Conservation (phyloP, 176 grass and related monocot genomes). For the Neostapfia colusana region DNA sequence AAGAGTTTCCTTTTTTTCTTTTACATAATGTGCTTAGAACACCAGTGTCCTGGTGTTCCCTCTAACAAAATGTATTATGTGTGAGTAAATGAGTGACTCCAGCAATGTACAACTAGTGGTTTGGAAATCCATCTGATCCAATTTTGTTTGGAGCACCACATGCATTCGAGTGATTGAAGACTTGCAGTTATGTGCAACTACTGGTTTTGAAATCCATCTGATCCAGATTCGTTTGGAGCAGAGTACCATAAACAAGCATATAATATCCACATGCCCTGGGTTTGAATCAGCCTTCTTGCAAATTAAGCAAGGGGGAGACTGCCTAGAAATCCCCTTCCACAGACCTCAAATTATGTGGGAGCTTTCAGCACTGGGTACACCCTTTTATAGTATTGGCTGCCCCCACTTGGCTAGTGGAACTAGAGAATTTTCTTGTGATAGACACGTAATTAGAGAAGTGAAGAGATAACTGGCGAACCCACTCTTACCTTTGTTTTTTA, state of each 20-base stretch:
- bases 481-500: slow-evolving; percentile 52
- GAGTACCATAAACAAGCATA: neutral
- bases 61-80: neutral
- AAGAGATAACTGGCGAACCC: neutral
- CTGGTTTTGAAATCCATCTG: slow-evolving; percentile 6
- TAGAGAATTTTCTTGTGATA: neutral
- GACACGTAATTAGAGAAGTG: slow-evolving; percentile 7
- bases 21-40: neutral
- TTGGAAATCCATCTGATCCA: slow-evolving; percentile 2
- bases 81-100: neutral
- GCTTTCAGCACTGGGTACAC: no score
- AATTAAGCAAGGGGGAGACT: no score
- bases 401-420: no score
- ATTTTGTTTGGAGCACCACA: neutral
- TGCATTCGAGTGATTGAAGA: no score
- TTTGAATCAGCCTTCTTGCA: no score
- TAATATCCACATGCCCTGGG: neutral
- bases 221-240: slow-evolving; percentile 1
- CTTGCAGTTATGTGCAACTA: neutral
- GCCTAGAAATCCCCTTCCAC: no score
- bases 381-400: neutral
- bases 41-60: neutral
- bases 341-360: no score
- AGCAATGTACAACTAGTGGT: neutral
- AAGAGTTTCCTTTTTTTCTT: neutral